Base-by-base conservation (phyloP, 2,329 filamentous ascomycete species). In the Gliomastix tumulicola region DNA sequence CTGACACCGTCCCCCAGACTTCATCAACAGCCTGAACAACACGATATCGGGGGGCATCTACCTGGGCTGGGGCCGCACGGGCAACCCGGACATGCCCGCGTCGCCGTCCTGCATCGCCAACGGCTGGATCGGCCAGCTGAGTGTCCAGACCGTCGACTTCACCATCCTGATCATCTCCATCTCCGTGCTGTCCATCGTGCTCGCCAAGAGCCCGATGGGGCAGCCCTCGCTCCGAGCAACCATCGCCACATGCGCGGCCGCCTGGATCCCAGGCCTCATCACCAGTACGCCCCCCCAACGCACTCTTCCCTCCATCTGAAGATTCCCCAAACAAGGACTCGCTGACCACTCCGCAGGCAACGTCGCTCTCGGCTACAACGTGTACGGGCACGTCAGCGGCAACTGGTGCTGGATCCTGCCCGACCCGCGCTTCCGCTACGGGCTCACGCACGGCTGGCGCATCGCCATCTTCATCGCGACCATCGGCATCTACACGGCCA, bases 371-470 rank as follows among this genome's bases (percentile, higher is more conserved):
- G 41, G 30, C 3, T 21, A 38, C 2, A 36, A 49, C 48, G 13
- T 53, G 48, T 21, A 49, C 55, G 18, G 51, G 32, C n/a, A 45
- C 55, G 42, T 66, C 3, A 63, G 57, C 20, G 62, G 63, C 1
- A 65, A 66, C 43, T 67, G 63, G 63, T 67, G 63, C 48, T 67
- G 63, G 63, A 66, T 67, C 38, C 41, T 49, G 18, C 39, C 49
- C n/a, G 41, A 54, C 7, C 43, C 49, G 15, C 53, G 48, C 11
- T 51, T 65, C 12, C 60, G 63, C 17, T 67, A 66, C 39, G 56
- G 47, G 3, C 51, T 67, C 16, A 64, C 59, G 2, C 63, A 67
- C 39, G 62, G 55, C 21, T 66, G 63, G 63, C 56, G 63, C 19
- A 56, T 66, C 35, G 50, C 51, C 25, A 63, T 66, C 30, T 62